Evolutionary conservation across 495 filamentous ascomycete genomes (phyloP), one percentile per base, ranked within the genome.

Genomic region (Lophiostoma macrostomum): DNA sequence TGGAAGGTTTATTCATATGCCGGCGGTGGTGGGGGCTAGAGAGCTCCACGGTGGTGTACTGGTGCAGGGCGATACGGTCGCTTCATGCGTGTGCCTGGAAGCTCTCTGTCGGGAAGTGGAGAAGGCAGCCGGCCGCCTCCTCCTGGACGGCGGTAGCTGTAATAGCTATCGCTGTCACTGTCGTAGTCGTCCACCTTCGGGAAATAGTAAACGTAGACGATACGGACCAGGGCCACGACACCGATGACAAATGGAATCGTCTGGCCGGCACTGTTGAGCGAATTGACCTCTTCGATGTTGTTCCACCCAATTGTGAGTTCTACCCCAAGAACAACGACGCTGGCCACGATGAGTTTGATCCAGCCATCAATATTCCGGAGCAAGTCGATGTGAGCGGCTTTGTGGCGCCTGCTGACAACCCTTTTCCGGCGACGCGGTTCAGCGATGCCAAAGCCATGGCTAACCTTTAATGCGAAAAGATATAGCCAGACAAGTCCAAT

Each of bases 261-360:
- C 29, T 75, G 72, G 0, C 65, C 65, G 0, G 65, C 60, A 0
- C 64, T 58, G 14, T 53, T 59, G n/a, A 67, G 37, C 11, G 51
- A 50, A 32, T 55, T 44, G 6, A 69, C 61, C 5, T 59, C 53
- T 35, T 14, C 41, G 35, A 65, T 63, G 8, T 62, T 28, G 60
- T 76, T 70, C 70, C 71, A 76, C 5, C 35, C 12, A 25, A 76
- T 70, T 3, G 69, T 67, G 4, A 72, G 60, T 48, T 76, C 73
- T 19, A 66, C 65, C 11, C 69, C 73, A 8, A 58, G 37, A 18
- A 71, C 58, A 23, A 71, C 45, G 20, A 62, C 37, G 25, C 56
- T 38, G 10, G 65, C 64, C 16, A 70, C 59, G 28, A 56, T 18
- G 13, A 71, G 32, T 39, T 65, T 60, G 55, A 60, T 50, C 10